These are phyloP conservation scores for Tetraselmis chui DNA, from an alignment of 139 green algal genomes.

Conservation along the genomic window DNA sequence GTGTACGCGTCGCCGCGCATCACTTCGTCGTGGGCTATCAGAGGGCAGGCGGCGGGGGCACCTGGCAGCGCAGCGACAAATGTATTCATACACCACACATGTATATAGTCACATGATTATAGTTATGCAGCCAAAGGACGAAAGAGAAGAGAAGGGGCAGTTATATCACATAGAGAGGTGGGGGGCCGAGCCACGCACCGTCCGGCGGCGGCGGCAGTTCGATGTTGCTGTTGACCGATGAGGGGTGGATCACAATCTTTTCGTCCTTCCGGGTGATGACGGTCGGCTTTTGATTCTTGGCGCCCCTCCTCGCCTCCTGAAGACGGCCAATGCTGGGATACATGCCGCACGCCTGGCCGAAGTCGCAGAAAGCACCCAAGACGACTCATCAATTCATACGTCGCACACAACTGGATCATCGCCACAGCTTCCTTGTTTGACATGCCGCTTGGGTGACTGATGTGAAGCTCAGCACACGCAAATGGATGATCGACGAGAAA, in stretches of 20 bases:
- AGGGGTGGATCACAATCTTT: slow-evolving; percentile 14
- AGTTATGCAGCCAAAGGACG: too few species aligned
- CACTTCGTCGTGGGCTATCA: neutral
- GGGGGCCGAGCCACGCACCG: neutral
- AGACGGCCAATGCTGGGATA: slow-evolving; percentile 36
- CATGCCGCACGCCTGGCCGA: slow-evolving; percentile 27
- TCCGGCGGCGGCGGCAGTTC: neutral
- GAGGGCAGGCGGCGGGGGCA: neutral
- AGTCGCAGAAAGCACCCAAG: slow-evolving; percentile 3
- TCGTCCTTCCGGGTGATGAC: slow-evolving; percentile 40
- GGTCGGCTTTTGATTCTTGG: neutral
- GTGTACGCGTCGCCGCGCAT: neutral
- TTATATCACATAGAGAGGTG: too few species aligned
- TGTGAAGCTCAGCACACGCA: too few species aligned
- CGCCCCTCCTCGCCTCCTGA: neutral
- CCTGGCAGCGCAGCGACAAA: too few species aligned
- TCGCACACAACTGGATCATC: too few species aligned
- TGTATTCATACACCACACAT: too few species aligned
- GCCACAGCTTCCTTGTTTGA: too few species aligned
- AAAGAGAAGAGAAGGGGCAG: too few species aligned
- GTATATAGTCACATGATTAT: too few species aligned
- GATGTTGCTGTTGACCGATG: slow-evolving; percentile 32
- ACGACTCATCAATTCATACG: too few species aligned
- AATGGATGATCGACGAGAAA: too few species aligned
- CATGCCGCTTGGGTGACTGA: too few species aligned